phyloP scores from a whole-genome alignment of 2,329 filamentous ascomycete genomes.

The Fusarium xylarioides region DNA sequence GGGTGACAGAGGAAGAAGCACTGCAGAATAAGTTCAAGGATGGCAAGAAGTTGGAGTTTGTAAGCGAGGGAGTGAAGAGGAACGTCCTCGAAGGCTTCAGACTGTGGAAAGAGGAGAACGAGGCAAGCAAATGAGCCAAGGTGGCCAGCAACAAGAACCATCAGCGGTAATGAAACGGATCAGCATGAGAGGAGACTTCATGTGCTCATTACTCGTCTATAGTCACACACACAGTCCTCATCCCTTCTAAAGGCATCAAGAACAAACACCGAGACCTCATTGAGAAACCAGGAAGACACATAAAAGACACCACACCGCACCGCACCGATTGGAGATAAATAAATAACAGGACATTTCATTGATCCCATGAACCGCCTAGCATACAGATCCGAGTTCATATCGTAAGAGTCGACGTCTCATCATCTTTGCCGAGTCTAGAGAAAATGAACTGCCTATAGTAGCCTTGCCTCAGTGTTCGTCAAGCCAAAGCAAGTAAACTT shows the following conservation, averaged over 20 bases:
- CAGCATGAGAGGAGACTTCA: constrained; percentile 15
- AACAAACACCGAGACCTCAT: constrained; percentile 20
- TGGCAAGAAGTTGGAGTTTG: constrained; percentile 44
- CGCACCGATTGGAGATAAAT: background rate
- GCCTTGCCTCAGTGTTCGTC: background rate
- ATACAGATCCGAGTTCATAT: constrained; percentile 34
- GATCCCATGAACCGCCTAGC: constrained; percentile 42
- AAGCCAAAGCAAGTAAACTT: constrained; percentile 24
- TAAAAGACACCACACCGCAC: background rate
- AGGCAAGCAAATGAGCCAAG: background rate
- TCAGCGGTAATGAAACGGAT: background rate
- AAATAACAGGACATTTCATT: constrained; percentile 41
- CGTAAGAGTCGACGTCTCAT: constrained; percentile 20
- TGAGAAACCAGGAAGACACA: background rate
- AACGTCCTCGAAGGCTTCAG: constrained; percentile 48
- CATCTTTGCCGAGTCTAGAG: constrained; percentile 21
- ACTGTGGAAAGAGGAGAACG: constrained; percentile 29
- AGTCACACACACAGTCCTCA: constrained; percentile 12
- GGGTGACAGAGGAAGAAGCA: constrained; percentile 51
- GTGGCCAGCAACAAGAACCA: background rate
- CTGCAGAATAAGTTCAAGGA: constrained; percentile 36
- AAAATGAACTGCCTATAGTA: constrained; percentile 17
- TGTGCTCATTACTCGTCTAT: constrained; percentile 39
- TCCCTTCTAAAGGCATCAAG: background rate
- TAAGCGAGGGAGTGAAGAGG: constrained; percentile 45